These are phyloP conservation scores for Rubroboletus satanas DNA, from an alignment of 768 basidiomycete genomes.

Conservation along the genomic window DNA sequence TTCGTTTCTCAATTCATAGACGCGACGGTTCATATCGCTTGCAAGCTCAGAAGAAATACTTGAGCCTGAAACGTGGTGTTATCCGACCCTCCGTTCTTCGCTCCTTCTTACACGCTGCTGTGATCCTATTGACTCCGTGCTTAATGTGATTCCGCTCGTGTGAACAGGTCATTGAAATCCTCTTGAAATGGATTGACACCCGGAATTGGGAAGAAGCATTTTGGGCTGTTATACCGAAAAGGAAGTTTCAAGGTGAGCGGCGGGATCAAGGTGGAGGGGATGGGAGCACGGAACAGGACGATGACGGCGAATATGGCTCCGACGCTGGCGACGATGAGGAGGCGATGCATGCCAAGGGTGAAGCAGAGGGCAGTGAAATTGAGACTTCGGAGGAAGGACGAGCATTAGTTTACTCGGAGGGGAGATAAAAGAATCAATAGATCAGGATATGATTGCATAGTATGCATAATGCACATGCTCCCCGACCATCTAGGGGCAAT, in stretches of 20 bases:
- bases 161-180: constrained; percentile 75
- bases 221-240: constrained; percentile 83
- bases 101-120: not conserved
- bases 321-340: not conserved
- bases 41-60: not conserved
- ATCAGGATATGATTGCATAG: not conserved
- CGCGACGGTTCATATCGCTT: not conserved
- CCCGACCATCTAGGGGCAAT: not conserved
- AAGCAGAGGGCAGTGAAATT: not conserved
- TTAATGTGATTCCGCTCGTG: not conserved
- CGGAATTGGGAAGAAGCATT: constrained; percentile 85
- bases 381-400: not conserved
- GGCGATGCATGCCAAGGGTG: not conserved
- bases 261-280: constrained; percentile 13
- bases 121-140: constrained; percentile 1
- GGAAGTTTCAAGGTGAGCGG: constrained; percentile 64
- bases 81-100: not conserved
- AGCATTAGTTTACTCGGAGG: not conserved
- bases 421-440: not conserved
- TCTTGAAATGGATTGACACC: constrained; percentile 84
- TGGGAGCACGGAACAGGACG: not conserved
- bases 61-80: not conserved
- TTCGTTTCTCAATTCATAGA: constrained; percentile 19
- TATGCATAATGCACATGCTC: not conserved
- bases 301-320: not conserved